A percentile compares a stretch with the other conserved stretches of the same genome.
phyloP scores from a whole-genome alignment of 106 monocot species.

The Amphibolis antarctica region DNA sequence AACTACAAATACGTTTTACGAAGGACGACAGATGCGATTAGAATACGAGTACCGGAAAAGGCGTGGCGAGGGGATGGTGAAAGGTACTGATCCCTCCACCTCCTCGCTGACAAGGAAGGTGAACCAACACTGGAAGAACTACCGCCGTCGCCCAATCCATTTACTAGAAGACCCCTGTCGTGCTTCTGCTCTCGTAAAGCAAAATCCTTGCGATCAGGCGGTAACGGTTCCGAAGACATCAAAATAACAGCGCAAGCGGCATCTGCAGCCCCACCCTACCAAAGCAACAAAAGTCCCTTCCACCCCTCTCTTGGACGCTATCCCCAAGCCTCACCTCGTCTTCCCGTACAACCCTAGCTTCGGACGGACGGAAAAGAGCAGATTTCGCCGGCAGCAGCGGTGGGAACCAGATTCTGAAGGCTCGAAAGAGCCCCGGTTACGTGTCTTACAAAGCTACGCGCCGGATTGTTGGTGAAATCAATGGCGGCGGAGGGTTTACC shows the following conservation, averaged over 20 bases:
- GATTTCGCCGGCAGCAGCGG: not conserved
- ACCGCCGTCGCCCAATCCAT: not conserved
- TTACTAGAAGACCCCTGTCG: conserved; percentile 14
- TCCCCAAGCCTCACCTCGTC: not conserved
- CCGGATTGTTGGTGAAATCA: not conserved
- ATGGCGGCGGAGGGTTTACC: no score
- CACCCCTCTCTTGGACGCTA: not conserved
- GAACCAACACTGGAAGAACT: not conserved
- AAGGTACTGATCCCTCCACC: conserved; percentile 62
- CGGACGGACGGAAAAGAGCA: not conserved
- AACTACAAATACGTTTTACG: not conserved
- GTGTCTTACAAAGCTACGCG: not conserved
- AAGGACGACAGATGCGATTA: conserved; percentile 18
- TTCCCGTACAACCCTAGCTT: not conserved
- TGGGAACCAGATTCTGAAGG: not conserved
- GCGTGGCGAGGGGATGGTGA: conserved; percentile 53
- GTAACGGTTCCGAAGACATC: conserved; percentile 84
- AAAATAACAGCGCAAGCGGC: conserved; percentile 35
- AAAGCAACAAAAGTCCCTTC: not conserved
- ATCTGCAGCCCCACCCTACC: conserved; percentile 22
- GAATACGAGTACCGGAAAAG: conserved; percentile 21
- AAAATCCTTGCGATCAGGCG: conserved; percentile 61
- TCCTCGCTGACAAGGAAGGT: conserved; percentile 17
- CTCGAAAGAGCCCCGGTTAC: not conserved
- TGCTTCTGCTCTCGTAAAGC: conserved; percentile 56